phyloP scores from a whole-genome alignment of 2,329 filamentous ascomycete species.

The Penicillium thymicola region DNA sequence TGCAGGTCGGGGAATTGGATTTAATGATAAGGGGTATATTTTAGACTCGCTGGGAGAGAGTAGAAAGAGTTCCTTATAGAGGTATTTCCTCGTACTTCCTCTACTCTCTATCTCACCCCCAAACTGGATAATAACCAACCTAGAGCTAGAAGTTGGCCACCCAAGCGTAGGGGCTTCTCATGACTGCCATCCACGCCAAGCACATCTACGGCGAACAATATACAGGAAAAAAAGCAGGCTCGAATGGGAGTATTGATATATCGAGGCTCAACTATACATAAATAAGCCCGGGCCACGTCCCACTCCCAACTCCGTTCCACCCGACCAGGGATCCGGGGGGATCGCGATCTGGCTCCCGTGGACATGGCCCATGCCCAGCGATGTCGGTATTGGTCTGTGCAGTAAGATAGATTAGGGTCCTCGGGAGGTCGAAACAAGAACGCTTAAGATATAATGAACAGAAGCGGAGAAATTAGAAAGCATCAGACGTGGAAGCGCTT shows the following conservation, averaged over 20 bases:
- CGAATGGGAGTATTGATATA: not conserved
- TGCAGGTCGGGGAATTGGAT: not conserved
- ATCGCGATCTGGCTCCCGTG: not conserved
- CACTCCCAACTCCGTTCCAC: not conserved
- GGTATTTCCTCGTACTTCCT: not conserved
- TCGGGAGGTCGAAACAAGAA: not conserved
- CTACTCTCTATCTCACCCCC: too few relatives aligned
- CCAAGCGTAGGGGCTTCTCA: not conserved
- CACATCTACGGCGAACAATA: not conserved
- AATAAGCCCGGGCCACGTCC: not conserved
- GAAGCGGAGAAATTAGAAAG: not conserved
- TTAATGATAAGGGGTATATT: not conserved
- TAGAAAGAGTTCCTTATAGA: not conserved
- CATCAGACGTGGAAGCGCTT: slow-evolving; percentile 12
- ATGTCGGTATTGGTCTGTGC: not conserved
- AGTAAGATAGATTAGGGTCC: not conserved
- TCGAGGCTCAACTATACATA: not conserved
- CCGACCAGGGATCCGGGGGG: not conserved
- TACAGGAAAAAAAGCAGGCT: not conserved
- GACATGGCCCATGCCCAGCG: not conserved
- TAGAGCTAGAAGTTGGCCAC: not conserved
- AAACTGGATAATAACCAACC: not conserved
- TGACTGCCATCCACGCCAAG: not conserved
- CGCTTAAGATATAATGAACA: not conserved
- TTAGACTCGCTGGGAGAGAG: not conserved